Conservation (phyloP, 2,329 filamentous ascomycete species). For the Balansia obtecta region DNA sequence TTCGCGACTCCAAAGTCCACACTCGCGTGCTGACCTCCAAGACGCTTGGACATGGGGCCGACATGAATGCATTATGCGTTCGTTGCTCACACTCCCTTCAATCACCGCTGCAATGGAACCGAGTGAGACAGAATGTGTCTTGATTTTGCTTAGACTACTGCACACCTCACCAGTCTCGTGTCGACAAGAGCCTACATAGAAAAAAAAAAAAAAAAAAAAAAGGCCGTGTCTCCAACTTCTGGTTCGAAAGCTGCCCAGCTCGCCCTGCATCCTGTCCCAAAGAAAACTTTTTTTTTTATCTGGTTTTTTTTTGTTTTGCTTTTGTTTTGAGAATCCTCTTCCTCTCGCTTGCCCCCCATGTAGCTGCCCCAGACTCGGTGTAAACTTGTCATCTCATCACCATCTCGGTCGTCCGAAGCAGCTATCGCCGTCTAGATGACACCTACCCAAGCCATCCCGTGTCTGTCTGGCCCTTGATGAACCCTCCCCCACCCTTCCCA, state of each 20-base stretch:
- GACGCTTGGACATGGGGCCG: neutral
- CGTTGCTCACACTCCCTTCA: neutral
- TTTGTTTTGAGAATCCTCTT: constrained; percentile 6
- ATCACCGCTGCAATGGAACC: neutral
- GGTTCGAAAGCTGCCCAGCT: constrained; percentile 9
- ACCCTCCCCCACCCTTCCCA: neutral
- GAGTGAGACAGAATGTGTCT: constrained; percentile 3
- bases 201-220: neutral
- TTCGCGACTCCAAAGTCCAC: no score
- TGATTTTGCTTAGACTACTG: constrained; percentile 3
- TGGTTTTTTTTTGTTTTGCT: constrained; percentile 17
- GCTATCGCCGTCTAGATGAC: neutral
- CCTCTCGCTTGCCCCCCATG: neutral
- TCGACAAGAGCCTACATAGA: neutral
- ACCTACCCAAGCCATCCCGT: neutral
- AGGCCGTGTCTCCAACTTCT: neutral
- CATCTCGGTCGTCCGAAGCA: neutral
- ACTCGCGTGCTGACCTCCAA: no score
- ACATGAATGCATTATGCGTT: neutral
- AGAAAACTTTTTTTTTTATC: constrained; percentile 18
- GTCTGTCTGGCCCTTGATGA: neutral
- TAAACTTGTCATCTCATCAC: constrained; percentile 3
- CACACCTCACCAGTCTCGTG: constrained; percentile 2
- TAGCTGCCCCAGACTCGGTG: constrained; percentile 1
- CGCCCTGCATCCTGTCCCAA: constrained; percentile 12